Evolutionary conservation across 2,329 filamentous ascomycete genomes (phyloP).

Genomic region (Verticillium tricorpus): DNA sequence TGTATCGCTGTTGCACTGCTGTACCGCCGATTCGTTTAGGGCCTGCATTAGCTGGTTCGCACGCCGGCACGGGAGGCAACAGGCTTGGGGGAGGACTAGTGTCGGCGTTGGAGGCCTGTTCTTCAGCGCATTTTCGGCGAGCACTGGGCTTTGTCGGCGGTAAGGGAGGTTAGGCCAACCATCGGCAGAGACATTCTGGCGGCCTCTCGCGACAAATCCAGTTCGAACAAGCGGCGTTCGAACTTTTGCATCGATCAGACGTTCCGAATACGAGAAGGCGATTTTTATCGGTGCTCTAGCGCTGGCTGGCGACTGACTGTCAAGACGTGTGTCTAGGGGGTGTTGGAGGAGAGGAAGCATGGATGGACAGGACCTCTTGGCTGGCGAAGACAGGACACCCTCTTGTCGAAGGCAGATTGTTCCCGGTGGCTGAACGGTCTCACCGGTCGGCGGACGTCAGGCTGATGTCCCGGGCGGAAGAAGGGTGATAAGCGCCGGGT

Average conservation of each 20-base stretch:
- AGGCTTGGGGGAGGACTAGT: neutral
- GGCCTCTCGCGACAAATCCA: too few species aligned
- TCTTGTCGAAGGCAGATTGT: neutral
- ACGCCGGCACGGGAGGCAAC: constrained; percentile 2
- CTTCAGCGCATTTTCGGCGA: neutral
- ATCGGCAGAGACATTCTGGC: too few species aligned
- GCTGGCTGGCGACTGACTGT: too few species aligned
- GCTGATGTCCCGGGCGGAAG: neutral
- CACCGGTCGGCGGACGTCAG: neutral
- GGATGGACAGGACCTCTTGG: too few species aligned
- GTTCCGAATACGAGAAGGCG: too few species aligned
- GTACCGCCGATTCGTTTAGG: constrained; percentile 1
- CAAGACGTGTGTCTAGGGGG: too few species aligned
- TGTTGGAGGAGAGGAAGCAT: too few species aligned
- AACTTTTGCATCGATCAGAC: too few species aligned
- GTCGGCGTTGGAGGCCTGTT: neutral
- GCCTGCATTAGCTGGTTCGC: constrained; percentile 6
- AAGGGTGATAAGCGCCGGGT: neutral
- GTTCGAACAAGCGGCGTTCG: too few species aligned
- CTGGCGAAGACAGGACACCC: neutral
- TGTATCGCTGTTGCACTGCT: neutral
- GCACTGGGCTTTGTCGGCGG: too few species aligned
- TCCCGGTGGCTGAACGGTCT: neutral
- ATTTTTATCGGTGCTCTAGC: too few species aligned
- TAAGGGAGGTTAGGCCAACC: too few species aligned